These are phyloP conservation scores for Periconia sp. DNA, from an alignment of 2,329 filamentous ascomycete species.

Conservation along the genomic window DNA sequence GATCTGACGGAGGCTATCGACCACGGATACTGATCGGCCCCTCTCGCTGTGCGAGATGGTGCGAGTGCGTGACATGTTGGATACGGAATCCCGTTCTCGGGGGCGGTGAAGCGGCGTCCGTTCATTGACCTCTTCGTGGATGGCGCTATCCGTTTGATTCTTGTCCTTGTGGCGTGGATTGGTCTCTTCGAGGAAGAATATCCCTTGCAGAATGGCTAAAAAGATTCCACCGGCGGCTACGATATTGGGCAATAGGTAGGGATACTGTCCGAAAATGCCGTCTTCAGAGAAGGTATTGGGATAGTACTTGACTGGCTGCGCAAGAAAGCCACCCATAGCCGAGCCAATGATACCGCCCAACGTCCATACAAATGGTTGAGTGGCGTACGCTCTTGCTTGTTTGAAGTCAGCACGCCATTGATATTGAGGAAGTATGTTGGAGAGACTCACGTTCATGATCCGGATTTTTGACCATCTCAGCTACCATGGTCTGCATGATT, in stretches of 20 bases:
- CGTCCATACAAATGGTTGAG: constrained; percentile 94
- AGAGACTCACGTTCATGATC: constrained; percentile 81
- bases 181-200: constrained; percentile 83
- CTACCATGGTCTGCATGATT: constrained; percentile 90
- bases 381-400: constrained; percentile 85
- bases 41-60: too few species aligned
- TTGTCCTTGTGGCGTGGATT: constrained; percentile 65
- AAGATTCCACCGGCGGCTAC: constrained; percentile 79
- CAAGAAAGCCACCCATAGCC: constrained; percentile 85
- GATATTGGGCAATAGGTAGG: constrained; percentile 88
- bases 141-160: constrained; percentile 64
- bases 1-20: constrained; percentile 38
- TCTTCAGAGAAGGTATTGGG: constrained; percentile 72
- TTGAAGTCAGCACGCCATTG: too few species aligned
- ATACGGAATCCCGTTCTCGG: constrained; percentile 30
- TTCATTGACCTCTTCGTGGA: constrained; percentile 75
- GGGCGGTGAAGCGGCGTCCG: constrained; percentile 64
- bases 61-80: constrained; percentile 30
- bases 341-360: constrained; percentile 87
- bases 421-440: too few species aligned
- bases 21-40: constrained; percentile 35
- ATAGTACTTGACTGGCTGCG: constrained; percentile 76
- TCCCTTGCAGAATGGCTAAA: constrained; percentile 78
- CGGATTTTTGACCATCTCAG: constrained; percentile 86
- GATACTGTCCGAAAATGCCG: constrained; percentile 77